phyloP scores from a whole-genome alignment of 352 stramenopile genomes.

The Pythium dissimile region DNA sequence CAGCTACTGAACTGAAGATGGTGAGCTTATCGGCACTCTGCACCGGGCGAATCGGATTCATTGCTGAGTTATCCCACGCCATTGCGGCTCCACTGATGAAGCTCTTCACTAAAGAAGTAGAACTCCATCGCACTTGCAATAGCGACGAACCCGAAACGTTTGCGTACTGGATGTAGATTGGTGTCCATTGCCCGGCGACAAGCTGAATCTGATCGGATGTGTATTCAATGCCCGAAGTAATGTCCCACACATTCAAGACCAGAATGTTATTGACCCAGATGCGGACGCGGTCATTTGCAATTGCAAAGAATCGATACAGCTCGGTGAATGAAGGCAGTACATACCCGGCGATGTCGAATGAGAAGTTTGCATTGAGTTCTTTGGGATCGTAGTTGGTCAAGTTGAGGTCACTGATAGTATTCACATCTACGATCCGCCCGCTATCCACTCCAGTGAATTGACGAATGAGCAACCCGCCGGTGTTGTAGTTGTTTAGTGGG shows the following conservation, averaged over 20 bases:
- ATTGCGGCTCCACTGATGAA: no score
- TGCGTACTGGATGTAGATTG: background rate
- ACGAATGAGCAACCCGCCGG: background rate
- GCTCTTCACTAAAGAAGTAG: background rate
- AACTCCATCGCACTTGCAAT: background rate
- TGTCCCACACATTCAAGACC: background rate
- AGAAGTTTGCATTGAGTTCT: background rate
- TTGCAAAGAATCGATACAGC: background rate
- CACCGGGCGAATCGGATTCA: background rate
- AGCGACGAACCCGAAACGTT: background rate
- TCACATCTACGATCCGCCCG: background rate
- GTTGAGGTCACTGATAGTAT: background rate
- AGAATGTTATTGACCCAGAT: conserved; percentile 1
- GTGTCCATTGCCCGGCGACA: background rate
- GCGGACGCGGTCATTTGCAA: background rate
- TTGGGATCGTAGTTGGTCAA: background rate
- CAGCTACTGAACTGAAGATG: background rate
- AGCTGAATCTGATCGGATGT: background rate
- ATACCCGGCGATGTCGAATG: background rate
- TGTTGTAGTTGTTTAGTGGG: background rate
- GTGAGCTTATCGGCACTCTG: background rate
- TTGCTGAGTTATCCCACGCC: no score
- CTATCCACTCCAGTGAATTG: background rate
- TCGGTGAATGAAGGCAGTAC: background rate
- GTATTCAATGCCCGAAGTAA: background rate